Conservation (phyloP, 208 protist species). For the Leishmania martiniquensis region DNA sequence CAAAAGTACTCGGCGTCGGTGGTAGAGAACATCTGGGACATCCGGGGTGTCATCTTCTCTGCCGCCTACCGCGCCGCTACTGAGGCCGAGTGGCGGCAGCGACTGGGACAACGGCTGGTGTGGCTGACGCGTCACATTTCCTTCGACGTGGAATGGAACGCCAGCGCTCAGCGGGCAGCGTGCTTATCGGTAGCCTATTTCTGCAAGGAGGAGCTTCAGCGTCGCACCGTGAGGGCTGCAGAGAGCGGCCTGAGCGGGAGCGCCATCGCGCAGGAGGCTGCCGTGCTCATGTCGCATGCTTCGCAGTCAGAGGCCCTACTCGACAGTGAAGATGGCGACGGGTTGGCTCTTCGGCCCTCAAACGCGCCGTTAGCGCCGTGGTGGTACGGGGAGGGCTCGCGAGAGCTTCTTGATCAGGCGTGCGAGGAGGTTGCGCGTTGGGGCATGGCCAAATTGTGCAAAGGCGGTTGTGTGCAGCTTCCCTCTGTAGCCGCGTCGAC, state of each 20-base stretch:
- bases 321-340: not conserved
- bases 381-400: not conserved
- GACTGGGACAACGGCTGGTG: constrained; percentile 8
- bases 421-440: constrained; percentile 78
- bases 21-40: constrained; percentile 54
- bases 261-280: constrained; percentile 6
- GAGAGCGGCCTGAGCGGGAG: not conserved
- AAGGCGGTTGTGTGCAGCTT: constrained; percentile 75
- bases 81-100: constrained; percentile 17
- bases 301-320: not conserved
- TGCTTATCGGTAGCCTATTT: constrained; percentile 27
- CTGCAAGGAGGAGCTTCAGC: constrained; percentile 26
- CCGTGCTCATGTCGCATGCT: constrained; percentile 2
- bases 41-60: constrained; percentile 34
- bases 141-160: constrained; percentile 5
- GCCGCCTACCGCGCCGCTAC: constrained; percentile 3
- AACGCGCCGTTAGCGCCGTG: not conserved
- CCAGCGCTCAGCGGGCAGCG: constrained; percentile 10
- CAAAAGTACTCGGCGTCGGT: constrained; percentile 2
- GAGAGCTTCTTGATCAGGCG: constrained; percentile 10
- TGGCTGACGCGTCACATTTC: constrained; percentile 14
- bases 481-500: constrained; percentile 92
- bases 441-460: not conserved
- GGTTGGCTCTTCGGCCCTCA: not conserved
- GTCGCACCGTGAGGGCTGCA: not conserved